Conservation (phyloP, 75 land plant genomes). For the Adiantum capillusveneris region DNA sequence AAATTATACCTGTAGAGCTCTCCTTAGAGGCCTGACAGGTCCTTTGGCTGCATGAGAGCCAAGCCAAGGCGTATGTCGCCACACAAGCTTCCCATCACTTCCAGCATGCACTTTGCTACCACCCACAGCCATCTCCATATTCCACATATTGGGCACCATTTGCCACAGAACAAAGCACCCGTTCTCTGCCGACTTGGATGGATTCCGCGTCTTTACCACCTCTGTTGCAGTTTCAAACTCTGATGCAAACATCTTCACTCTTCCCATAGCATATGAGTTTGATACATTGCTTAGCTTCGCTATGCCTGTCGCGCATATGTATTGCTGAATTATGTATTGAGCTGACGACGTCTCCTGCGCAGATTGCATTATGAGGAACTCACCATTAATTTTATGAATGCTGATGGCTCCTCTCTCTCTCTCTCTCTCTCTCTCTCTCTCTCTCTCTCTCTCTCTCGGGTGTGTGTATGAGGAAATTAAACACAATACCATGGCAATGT, state of each 20-base stretch:
- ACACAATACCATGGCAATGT: constrained; percentile 42
- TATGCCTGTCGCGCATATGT: constrained; percentile 62
- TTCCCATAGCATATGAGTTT: constrained; percentile 42
- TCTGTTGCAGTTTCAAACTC: constrained; percentile 39
- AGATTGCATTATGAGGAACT: too few relatives aligned
- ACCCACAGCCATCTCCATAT: constrained; percentile 43
- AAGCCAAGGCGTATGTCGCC: constrained; percentile 76
- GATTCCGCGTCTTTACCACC: too few relatives aligned
- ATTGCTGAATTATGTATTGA: constrained; percentile 64
- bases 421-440: too few relatives aligned
- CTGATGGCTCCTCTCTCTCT: too few relatives aligned
- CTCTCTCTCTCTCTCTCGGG: too few relatives aligned
- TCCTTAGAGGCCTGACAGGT: constrained; percentile 61
- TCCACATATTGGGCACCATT: constrained; percentile 72
- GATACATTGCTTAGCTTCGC: constrained; percentile 13
- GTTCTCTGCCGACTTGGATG: constrained; percentile 14
- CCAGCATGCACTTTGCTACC: constrained; percentile 56
- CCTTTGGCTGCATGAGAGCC: constrained; percentile 70
- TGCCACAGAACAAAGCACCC: constrained; percentile 78
- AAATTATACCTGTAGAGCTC: constrained; percentile 66
- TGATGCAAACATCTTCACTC: constrained; percentile 48
- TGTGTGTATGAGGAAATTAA: too few relatives aligned
- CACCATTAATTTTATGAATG: too few relatives aligned
- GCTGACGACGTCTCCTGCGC: constrained; percentile 65
- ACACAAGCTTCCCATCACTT: constrained; percentile 60